A percentile compares a stretch with the other conserved stretches of the same genome.
phyloP scores from a whole-genome alignment of 148 eudicot species.

The Rhododendron mucronatum region DNA sequence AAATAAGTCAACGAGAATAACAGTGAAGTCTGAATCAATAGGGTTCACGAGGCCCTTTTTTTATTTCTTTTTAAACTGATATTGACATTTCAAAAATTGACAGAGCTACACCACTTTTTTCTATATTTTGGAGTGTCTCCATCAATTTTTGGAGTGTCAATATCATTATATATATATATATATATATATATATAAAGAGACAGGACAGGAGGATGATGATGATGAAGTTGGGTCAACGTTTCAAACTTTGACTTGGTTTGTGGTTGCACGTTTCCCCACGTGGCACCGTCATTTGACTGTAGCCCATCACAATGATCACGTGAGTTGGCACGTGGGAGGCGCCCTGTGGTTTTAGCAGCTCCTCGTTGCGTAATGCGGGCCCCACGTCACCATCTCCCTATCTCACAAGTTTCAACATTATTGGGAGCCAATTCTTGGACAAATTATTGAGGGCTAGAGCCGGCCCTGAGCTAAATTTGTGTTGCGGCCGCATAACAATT shows the following conservation, averaged over 20 bases:
- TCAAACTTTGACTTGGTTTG: background rate
- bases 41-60: too few species aligned
- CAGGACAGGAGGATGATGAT: too few species aligned
- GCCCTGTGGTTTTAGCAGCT: constrained; percentile 1
- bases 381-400: background rate
- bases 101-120: accelerated
- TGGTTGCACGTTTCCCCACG: constrained; percentile 30
- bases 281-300: constrained; percentile 58
- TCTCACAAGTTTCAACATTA: background rate
- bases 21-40: background rate
- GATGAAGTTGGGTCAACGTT: constrained; percentile 13
- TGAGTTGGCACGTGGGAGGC: constrained; percentile 38
- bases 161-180: too few species aligned
- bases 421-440: background rate
- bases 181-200: too few species aligned
- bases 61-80: too few species aligned
- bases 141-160: too few species aligned
- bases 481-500: too few species aligned
- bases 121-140: too few species aligned
- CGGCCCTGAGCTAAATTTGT: too few species aligned
- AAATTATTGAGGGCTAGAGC: background rate
- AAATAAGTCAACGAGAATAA: background rate
- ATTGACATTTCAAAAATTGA: too few species aligned
- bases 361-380: background rate
- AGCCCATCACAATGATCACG: constrained; percentile 15